Percentiles rank a stretch among this genome's conserved stretches.
Evolutionary conservation across 306 rosid genomes (phyloP).

Genomic region (Ormosia semicastrata): DNA sequence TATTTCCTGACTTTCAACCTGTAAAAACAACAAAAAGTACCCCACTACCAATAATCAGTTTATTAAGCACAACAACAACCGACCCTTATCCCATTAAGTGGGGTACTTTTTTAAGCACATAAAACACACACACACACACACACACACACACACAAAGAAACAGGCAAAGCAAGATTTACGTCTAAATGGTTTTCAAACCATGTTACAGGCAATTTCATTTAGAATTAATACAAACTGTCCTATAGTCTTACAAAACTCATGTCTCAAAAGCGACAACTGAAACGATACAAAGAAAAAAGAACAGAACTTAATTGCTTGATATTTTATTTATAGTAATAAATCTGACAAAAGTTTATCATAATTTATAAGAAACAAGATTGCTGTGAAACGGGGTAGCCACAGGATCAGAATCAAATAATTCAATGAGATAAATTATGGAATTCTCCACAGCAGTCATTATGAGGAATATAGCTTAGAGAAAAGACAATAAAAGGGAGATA

Average conservation of each 20-base stretch:
- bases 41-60: constrained; percentile 1
- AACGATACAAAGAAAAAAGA: not conserved
- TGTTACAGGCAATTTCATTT: not conserved
- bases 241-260: not conserved
- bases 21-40: constrained; percentile 18
- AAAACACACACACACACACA: not conserved
- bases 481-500: not conserved
- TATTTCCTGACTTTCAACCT: constrained; percentile 70
- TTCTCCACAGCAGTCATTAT: not conserved
- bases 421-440: not conserved
- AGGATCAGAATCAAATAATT: constrained; percentile 8
- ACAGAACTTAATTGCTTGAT: not conserved
- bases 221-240: not conserved
- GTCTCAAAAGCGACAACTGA: not conserved
- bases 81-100: not conserved
- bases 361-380: not conserved
- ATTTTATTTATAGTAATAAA: not conserved
- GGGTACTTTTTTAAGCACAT: not conserved
- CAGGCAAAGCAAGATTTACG: not conserved
- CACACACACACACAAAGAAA: not conserved
- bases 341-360: not conserved
- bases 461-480: constrained; percentile 12
- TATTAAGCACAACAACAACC: constrained; percentile 9
- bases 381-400: not conserved
- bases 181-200: not conserved